phyloP scores from a whole-genome alignment of 2,329 filamentous ascomycete genomes.

The Claviceps digitariae region DNA sequence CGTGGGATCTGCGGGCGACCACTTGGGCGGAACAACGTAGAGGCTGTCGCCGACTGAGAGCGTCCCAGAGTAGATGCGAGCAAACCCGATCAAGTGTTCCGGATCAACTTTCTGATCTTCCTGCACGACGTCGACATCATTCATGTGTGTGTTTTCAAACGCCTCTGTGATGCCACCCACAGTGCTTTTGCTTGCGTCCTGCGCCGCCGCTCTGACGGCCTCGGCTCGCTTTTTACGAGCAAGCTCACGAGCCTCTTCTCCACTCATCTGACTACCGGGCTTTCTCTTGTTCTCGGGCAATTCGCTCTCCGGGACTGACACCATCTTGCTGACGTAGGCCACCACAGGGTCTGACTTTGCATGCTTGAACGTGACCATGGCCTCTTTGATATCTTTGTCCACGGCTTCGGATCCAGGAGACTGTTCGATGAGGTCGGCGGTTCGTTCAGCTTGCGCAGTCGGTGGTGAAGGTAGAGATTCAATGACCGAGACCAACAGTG shows the following conservation, averaged over 20 bases:
- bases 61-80: constrained; percentile 82
- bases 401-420: constrained; percentile 68
- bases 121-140: constrained; percentile 30
- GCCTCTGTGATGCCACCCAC: constrained; percentile 45
- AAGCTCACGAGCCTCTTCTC: constrained; percentile 80
- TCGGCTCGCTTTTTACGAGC: constrained; percentile 82
- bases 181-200: constrained; percentile 35
- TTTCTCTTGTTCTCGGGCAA: constrained; percentile 69
- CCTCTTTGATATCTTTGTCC: constrained; percentile 54
- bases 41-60: constrained; percentile 80
- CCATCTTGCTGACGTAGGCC: constrained; percentile 97
- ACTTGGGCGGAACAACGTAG: constrained; percentile 88
- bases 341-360: constrained; percentile 63
- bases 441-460: constrained; percentile 62
- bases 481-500: constrained; percentile 82
- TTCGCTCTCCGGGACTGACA: constrained; percentile 86
- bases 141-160: constrained; percentile 46
- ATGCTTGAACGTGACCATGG: constrained; percentile 70
- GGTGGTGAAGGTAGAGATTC: constrained; percentile 82
- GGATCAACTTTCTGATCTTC: constrained; percentile 52
- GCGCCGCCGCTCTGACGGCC: constrained; percentile 60
- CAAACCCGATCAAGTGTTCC: constrained; percentile 89
- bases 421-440: constrained; percentile 64
- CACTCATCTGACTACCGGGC: constrained; percentile 56
- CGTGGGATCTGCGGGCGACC: constrained; percentile 66